Base-by-base conservation (phyloP, 1,284 basidiomycete genomes). In the Thelephora terrestris region DNA sequence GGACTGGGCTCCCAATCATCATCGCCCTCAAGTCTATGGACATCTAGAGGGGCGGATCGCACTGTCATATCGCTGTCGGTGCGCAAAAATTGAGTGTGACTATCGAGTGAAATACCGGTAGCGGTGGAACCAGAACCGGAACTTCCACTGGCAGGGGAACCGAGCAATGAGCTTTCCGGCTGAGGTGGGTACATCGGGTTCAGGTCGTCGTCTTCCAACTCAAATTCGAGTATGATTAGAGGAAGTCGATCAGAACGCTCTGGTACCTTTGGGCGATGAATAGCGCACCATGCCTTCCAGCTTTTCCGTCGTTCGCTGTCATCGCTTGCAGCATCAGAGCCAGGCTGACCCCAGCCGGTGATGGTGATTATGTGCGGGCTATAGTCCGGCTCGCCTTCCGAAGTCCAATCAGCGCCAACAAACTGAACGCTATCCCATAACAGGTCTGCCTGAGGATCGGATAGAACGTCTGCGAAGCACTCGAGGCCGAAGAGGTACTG, bases 211-310 rank as follows among this genome's bases (percentile, higher is more conserved):
- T 70, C 64, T 58, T 91, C 86, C 20, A 91, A 71, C 63, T 93
- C 91, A 55, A 93, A 89, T 61, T 94, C 91, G 57, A 93, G 74
- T 29, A 90, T 73, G 55, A 90, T 76, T 46, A 76, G 59, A 47
- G 59, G 59, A 50, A 54, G 57, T 47, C 60, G 46, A 35, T 56
- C 34, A 58, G 43, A 34, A 12, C 49, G 45, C 4, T 40, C 35
- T 39, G 52, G 43, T 52, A 60, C 57, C 40, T 59, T 57, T 44
- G 79, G 79, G 9, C 83, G 72, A 63, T 92, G 88, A 0, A 85
- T 76, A 0, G 87, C 88, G 55, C 87, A 90, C 86, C 89, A 92
- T 55, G 85, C 89, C 1, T 78, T 80, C 90, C 90, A 93, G n/a
- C 69, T 66, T 16, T 71, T 69, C 39, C 74, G 70, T 6, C 60